These are phyloP conservation scores for Microsporum audouinii DNA, from an alignment of 2,329 filamentous ascomycete genomes.

Conservation along the genomic window DNA sequence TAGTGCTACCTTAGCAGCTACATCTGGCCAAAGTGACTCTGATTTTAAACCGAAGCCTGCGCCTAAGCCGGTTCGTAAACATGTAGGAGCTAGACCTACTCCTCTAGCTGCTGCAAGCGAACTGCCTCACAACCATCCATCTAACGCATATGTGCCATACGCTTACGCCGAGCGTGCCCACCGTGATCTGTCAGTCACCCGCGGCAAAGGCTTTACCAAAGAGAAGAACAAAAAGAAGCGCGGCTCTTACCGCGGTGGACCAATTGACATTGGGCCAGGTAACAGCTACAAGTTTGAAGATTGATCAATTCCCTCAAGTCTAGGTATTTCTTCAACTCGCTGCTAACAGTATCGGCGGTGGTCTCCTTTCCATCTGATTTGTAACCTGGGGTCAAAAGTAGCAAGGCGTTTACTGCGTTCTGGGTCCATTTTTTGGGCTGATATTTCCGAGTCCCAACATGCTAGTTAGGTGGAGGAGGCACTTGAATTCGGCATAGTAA, in stretches of 20 bases:
- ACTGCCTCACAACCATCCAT: slow-evolving; percentile 57
- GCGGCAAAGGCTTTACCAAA: slow-evolving; percentile 96
- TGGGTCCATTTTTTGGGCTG: not conserved
- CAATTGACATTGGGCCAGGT: slow-evolving; percentile 69
- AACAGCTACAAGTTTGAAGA: slow-evolving; percentile 94
- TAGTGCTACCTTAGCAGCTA: slow-evolving; percentile 21
- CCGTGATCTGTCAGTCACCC: slow-evolving; percentile 77
- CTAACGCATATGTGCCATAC: slow-evolving; percentile 72
- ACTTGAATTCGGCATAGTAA: not conserved
- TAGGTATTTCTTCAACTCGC: not conserved
- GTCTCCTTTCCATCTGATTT: not conserved
- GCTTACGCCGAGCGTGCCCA: slow-evolving; percentile 83
- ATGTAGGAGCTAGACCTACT: slow-evolving; percentile 47
- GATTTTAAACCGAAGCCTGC: slow-evolving; percentile 17
- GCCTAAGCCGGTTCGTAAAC: slow-evolving; percentile 30
- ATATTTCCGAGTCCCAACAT: not conserved
- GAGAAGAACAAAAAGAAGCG: slow-evolving; percentile 99
- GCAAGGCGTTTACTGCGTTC: slow-evolving; percentile 1
- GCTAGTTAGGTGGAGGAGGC: not conserved
- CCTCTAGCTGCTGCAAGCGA: slow-evolving; percentile 66
- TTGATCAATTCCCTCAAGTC: slow-evolving; percentile 34
- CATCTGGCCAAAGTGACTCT: slow-evolving; percentile 16
- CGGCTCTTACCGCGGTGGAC: slow-evolving; percentile 79
- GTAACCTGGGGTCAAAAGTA: not conserved
- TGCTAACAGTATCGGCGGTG: not conserved